Base-by-base conservation (phyloP, 2,329 filamentous ascomycete genomes). In the Colletotrichum sp. region DNA sequence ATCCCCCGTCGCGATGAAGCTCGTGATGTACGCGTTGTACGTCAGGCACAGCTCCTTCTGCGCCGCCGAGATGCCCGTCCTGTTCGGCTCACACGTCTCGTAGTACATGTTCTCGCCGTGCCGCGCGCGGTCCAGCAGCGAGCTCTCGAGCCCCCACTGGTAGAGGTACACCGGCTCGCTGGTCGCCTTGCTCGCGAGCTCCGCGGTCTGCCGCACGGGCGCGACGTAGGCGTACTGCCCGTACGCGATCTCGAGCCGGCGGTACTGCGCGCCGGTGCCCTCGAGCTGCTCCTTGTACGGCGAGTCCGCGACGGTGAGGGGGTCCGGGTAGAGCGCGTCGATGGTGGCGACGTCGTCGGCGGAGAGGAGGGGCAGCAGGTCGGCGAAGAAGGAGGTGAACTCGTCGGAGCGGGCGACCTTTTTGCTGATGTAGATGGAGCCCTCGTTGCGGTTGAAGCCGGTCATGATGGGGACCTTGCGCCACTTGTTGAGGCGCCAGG, bases 361-460 rank as follows among this genome's bases (percentile, higher is more conserved):
- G 4, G 86, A 85, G 12, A 95, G 84, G 4, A 86, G 85, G 0
- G 93, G 93, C 9, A 95, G 87, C 7, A 95, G 87, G 0, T 83
- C 86, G 0, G 83, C 81, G 85, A 94, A 95, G 82, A 95, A 94
- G 12, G 92, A 87, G 1, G 73, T 69, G 34, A 74, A 73, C 0
- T 82, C 83, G 16, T 88, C 84, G 3, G 85, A 86, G 12, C 85
- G 83, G 34, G 65, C 60, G 68, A 89, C 86, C 7, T 81, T 79
- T n/a, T 85, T 82, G 0, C 92, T 89, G 2, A 95, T 90, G 80
- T 95, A 95, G 52, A 87, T 82, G 2, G 91, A 88, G 21, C 93
- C 94, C 82, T 95, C 94, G 80, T 95, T 92, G 55, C 91, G 90
- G 83, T 92, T 93, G 86, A 92, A 95, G 10, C 93, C 93, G 0